phyloP scores from a whole-genome alignment of 306 rosid genomes.

The Pachyrhizus erosus region DNA sequence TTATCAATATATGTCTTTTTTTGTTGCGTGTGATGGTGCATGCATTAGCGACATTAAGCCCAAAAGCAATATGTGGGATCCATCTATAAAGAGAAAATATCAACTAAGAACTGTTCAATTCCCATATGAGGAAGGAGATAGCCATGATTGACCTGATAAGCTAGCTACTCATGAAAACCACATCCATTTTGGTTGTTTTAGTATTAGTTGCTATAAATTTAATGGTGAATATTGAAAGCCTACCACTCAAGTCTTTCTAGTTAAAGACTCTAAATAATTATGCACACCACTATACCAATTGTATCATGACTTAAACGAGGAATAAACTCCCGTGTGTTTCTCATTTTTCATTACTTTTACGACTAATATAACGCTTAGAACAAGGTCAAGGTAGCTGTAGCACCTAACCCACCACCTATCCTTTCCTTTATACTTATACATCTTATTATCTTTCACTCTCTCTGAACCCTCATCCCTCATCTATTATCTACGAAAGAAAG shows the following conservation, averaged over 20 bases:
- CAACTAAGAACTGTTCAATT: neutral
- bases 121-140: conserved; percentile 1
- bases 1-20: neutral
- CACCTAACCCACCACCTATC: neutral
- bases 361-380: no score
- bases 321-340: conserved; percentile 29
- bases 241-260: no score
- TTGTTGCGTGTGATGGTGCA: conserved; percentile 1
- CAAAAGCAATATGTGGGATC: conserved; percentile 24
- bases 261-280: neutral
- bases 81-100: neutral
- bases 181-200: neutral
- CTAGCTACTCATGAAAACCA: neutral
- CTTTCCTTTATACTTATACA: neutral
- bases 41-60: neutral
- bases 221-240: neutral
- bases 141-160: neutral
- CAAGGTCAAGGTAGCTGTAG: no score
- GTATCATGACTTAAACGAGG: conserved; percentile 21
- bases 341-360: conserved; percentile 20
- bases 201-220: neutral
- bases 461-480: neutral
- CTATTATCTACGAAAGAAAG: neutral
- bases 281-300: neutral
- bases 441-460: neutral